phyloP scores from a whole-genome alignment of 2,329 filamentous ascomycete genomes.

The Aureobasidium sp. region DNA sequence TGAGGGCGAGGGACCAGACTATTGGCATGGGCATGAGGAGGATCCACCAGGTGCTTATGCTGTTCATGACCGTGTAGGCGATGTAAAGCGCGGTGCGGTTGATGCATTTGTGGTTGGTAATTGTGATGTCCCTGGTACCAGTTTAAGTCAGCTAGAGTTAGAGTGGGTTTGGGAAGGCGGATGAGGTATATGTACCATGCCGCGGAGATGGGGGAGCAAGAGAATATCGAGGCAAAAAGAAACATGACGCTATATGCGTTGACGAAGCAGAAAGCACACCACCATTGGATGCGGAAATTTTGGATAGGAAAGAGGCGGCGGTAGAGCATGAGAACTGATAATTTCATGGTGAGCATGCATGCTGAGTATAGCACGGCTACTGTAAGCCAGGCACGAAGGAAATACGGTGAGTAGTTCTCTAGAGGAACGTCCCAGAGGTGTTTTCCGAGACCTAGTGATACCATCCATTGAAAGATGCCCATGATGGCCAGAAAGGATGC shows the following conservation, averaged over 20 bases:
- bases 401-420: constrained; percentile 1
- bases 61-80: constrained; percentile 13
- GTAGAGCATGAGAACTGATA: constrained; percentile 15
- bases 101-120: constrained; percentile 7
- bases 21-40: constrained; percentile 14
- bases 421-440: constrained; percentile 15
- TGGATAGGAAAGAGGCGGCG: constrained; percentile 15
- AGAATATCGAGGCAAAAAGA: constrained; percentile 13
- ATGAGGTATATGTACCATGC: background rate
- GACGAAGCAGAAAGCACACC: constrained; percentile 1
- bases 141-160: background rate
- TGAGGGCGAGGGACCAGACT: constrained; percentile 27
- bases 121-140: background rate
- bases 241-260: constrained; percentile 8
- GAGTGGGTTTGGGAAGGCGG: background rate
- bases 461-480: constrained; percentile 15
- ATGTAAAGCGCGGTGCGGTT: constrained; percentile 11
- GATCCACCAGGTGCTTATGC: constrained; percentile 11
- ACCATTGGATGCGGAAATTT: constrained; percentile 12
- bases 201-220: constrained; percentile 1
- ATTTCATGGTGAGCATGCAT: constrained; percentile 22
- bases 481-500: constrained; percentile 5
- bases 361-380: constrained; percentile 2
- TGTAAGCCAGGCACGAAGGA: constrained; percentile 5
- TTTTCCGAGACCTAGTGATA: constrained; percentile 4